Evolutionary conservation across 2,329 filamentous ascomycete genomes (phyloP), one percentile per base, ranked within the genome.

Genomic region (Penicillium sp.): DNA sequence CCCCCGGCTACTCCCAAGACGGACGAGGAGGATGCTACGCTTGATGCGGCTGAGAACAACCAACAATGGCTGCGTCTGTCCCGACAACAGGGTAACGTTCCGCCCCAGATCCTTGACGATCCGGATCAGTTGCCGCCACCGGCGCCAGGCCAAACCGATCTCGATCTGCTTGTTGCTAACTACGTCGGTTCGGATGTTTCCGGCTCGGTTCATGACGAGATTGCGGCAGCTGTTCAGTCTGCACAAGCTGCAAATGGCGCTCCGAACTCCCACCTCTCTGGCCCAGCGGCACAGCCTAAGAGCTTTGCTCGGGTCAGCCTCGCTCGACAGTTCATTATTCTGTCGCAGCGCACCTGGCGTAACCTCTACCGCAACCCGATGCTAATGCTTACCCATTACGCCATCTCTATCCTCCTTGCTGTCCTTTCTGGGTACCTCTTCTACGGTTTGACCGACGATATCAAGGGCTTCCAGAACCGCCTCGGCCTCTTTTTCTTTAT

Each of bases 401-500:
- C 93, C 25, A 97, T 96, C 53, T 89, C 93, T 6, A 97, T 98
- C 45, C 71, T 97, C 0, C 78, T 98, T 4, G 93, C 90, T 2
- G 91, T 97, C 4, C 85, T 98, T 42, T 90, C 91, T 2, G 93
- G 93, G 3, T 97, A 87, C 67, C 77, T 98, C 9, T 98, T 97
- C 72, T 98, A 97, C 57, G 93, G 91, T 2, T 75, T 98, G 33
- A 95, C 90, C 0, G 89, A 95, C 59, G 90, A 98, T 59, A 94
- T 98, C 54, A 85, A 88, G 47, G 93, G 94, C 21, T 98, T 98
- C 77, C 93, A 98, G 66, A 98, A 98, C 65, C 81, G 93, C 14
- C 81, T 98, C 4, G 93, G 93, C 48, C 79, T 98, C 10, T 98
- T 98, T 78, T 94, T 98, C 74, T 98, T 98, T 73, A 77, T 98